phyloP scores from a whole-genome alignment of 257 asterid genomes.

The Solanum piurae region DNA sequence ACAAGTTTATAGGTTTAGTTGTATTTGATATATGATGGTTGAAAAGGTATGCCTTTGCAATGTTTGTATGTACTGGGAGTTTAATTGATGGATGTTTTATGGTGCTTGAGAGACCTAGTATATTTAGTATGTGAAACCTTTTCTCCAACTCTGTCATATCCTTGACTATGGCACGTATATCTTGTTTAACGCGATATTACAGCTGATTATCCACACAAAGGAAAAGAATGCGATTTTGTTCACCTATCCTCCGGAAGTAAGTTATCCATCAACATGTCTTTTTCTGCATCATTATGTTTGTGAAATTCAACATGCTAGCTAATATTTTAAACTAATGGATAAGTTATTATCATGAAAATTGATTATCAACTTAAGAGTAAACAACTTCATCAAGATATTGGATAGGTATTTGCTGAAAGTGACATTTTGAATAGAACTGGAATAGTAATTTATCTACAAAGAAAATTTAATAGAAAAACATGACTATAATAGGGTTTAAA shows the following conservation, averaged over 20 bases:
- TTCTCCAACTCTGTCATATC: not conserved
- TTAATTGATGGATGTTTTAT: not conserved
- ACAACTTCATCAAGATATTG: not conserved
- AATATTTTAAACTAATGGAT: not conserved
- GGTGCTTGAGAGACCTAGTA: not conserved
- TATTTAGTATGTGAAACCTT: not conserved
- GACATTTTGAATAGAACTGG: not conserved
- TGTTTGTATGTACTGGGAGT: not conserved
- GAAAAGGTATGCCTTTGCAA: not conserved
- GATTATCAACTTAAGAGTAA: not conserved
- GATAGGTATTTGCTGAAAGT: not conserved
- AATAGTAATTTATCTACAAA: not conserved
- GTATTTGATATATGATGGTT: not conserved
- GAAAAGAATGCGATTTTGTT: conserved; percentile 81
- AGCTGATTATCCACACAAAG: conserved; percentile 56
- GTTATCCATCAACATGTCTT: conserved; percentile 11
- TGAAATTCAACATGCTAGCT: not conserved
- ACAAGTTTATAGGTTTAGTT: not conserved
- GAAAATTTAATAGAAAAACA: not conserved
- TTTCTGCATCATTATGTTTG: not conserved
- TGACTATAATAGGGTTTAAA: not conserved
- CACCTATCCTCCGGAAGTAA: conserved; percentile 83
- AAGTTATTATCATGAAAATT: not conserved
- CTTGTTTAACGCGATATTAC: conserved; percentile 62
- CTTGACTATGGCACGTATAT: conserved; percentile 83